Percentiles rank a stretch among this genome's conserved stretches.
Conservation (phyloP, 192 early-diverging fungal genomes). For the Gamsiella multidivaricata region DNA sequence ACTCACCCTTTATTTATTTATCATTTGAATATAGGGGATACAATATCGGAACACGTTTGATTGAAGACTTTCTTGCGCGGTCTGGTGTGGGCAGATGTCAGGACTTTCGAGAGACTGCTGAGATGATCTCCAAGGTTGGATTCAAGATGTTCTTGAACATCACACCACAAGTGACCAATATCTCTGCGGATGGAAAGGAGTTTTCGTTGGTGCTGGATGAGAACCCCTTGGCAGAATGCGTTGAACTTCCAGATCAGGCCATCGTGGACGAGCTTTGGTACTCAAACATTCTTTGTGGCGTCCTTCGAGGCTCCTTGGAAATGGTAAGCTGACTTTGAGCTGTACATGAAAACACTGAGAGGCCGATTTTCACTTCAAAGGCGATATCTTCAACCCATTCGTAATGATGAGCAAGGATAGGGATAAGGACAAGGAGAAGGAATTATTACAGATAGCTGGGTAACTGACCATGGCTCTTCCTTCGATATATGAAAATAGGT, state of each 20-base stretch:
- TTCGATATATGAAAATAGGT: too few species aligned
- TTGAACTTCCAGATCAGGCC: constrained; percentile 86
- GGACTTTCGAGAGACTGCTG: constrained; percentile 92
- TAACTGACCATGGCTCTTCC: too few species aligned
- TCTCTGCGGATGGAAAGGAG: constrained; percentile 85
- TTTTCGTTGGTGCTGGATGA: constrained; percentile 96
- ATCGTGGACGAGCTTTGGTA: constrained; percentile 89
- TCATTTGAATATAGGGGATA: constrained; percentile 79
- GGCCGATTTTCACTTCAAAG: too few species aligned
- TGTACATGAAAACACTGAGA: not conserved
- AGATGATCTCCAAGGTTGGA: constrained; percentile 94
- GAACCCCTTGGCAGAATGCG: constrained; percentile 97
- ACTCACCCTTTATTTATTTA: not conserved
- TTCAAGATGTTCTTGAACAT: constrained; percentile 98
- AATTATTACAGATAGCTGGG: too few species aligned
- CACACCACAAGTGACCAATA: constrained; percentile 83
- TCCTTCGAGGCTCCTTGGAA: constrained; percentile 93
- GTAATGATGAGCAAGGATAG: too few species aligned
- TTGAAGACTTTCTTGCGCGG: constrained; percentile 96
- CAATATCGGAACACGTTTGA: constrained; percentile 94
- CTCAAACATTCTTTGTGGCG: constrained; percentile 95
- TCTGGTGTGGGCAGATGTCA: constrained; percentile 82
- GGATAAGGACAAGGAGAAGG: too few species aligned
- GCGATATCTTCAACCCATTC: too few species aligned
- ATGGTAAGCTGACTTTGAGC: constrained; percentile 92